Evolutionary conservation across 2,329 filamentous ascomycete genomes (phyloP).

Genomic region (Torrubiella hemipterigena): DNA sequence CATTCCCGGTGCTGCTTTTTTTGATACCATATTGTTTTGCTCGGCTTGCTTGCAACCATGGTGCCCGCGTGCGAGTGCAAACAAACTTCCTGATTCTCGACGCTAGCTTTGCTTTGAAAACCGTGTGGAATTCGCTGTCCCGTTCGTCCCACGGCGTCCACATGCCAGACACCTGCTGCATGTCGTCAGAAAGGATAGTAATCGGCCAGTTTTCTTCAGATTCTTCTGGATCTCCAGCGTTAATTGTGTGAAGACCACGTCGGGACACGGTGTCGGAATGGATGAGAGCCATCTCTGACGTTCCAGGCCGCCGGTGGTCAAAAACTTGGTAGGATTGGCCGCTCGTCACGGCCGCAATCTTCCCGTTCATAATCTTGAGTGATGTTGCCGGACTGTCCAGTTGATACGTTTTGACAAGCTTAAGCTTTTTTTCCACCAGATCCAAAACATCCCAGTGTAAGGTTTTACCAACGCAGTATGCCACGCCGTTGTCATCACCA

Average conservation of each 20-base stretch:
- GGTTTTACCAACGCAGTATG: slow-evolving; percentile 39
- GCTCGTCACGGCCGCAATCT: slow-evolving; percentile 38
- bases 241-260: slow-evolving; percentile 32
- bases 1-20: slow-evolving; percentile 27
- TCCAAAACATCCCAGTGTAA: slow-evolving; percentile 48
- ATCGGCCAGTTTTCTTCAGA: slow-evolving; percentile 22
- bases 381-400: slow-evolving; percentile 41
- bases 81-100: slow-evolving; percentile 45
- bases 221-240: slow-evolving; percentile 23
- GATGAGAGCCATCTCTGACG: slow-evolving; percentile 22
- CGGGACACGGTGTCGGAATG: slow-evolving; percentile 35
- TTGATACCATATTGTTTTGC: slow-evolving; percentile 28
- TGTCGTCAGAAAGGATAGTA: slow-evolving; percentile 34
- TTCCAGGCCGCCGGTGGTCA: slow-evolving; percentile 28
- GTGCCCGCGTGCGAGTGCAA: slow-evolving; percentile 37
- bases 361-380: slow-evolving; percentile 33
- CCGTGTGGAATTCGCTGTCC: slow-evolving; percentile 26
- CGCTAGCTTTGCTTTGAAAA: slow-evolving; percentile 46
- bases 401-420: slow-evolving; percentile 29
- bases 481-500: slow-evolving; percentile 41
- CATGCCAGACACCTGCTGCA: slow-evolving; percentile 33
- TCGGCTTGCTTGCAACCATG: slow-evolving; percentile 28
- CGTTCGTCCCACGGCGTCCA: slow-evolving; percentile 34
- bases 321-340: slow-evolving; percentile 45
- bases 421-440: slow-evolving; percentile 36